A percentile compares a stretch with the other conserved stretches of the same genome.
Evolutionary conservation across 2,329 filamentous ascomycete genomes (phyloP).

Genomic region (Didymella keratinophila): DNA sequence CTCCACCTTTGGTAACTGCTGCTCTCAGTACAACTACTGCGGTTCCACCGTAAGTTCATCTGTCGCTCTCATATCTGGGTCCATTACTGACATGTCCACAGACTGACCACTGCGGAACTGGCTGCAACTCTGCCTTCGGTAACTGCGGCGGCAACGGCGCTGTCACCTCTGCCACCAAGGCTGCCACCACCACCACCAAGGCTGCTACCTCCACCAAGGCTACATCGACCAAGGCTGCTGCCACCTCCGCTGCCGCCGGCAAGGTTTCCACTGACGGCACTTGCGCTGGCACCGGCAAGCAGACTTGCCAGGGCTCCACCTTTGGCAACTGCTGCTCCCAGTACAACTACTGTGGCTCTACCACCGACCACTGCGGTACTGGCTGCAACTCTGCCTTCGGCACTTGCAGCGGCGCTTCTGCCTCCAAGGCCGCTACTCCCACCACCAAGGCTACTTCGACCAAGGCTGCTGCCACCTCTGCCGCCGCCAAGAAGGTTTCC

Average conservation of each 20-base stretch:
- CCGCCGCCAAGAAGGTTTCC: constrained; percentile 29
- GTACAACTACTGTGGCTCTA: constrained; percentile 23
- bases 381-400: constrained; percentile 48
- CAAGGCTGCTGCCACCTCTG: constrained; percentile 9
- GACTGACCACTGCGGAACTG: constrained; percentile 39
- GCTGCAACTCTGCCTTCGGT: constrained; percentile 47
- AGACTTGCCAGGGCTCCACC: constrained; percentile 53
- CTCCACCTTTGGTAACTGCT: constrained; percentile 56
- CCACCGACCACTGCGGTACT: constrained; percentile 37
- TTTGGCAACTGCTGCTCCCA: constrained; percentile 58
- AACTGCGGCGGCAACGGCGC: constrained; percentile 28
- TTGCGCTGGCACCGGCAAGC: constrained; percentile 36
- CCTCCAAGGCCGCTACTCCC: constrained; percentile 12
- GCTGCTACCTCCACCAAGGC: constrained; percentile 13
- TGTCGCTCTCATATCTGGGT: too few species aligned
- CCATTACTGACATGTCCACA: too few species aligned
- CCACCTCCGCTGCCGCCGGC: constrained; percentile 15
- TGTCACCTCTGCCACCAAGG: constrained; percentile 12
- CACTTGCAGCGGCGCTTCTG: constrained; percentile 29
- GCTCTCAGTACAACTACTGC: constrained; percentile 38
- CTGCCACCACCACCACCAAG: constrained; percentile 13
- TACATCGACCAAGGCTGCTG: constrained; percentile 10
- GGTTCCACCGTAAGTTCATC: neutral
- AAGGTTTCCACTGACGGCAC: constrained; percentile 40
- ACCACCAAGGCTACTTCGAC: constrained; percentile 14